Evolutionary conservation across 2,329 filamentous ascomycete genomes (phyloP).

Genomic region (Cordyceps javanica): DNA sequence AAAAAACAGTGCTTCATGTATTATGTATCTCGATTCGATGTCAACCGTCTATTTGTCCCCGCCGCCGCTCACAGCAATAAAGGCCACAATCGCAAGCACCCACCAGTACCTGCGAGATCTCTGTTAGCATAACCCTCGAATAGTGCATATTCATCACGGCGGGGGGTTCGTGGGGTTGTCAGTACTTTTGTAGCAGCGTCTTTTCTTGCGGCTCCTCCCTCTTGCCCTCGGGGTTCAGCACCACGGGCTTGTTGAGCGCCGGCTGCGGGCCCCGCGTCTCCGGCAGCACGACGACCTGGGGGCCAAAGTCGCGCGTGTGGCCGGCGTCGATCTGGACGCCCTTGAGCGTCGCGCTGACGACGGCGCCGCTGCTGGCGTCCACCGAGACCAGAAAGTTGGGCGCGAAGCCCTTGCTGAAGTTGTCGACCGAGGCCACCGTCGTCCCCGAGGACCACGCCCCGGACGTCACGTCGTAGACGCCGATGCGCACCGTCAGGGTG

Average conservation of each 20-base stretch:
- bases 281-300: conserved; percentile 47
- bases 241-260: conserved; percentile 57
- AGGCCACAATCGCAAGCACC: conserved; percentile 47
- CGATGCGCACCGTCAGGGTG: conserved; percentile 48
- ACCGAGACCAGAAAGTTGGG: conserved; percentile 51
- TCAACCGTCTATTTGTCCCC: conserved; percentile 44
- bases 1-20: background rate
- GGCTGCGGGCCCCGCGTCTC: conserved; percentile 47
- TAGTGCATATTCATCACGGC: background rate
- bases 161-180: too few relatives aligned
- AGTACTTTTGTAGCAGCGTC: conserved; percentile 59
- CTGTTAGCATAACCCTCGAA: conserved; percentile 27
- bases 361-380: conserved; percentile 34
- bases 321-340: conserved; percentile 58
- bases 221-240: conserved; percentile 54
- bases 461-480: conserved; percentile 45
- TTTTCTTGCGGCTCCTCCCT: conserved; percentile 54
- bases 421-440: conserved; percentile 48
- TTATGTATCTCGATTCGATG: background rate
- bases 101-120: conserved; percentile 56
- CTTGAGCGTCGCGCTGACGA: conserved; percentile 46
- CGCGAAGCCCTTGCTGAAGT: conserved; percentile 56
- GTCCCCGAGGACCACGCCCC: conserved; percentile 48
- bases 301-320: conserved; percentile 58
- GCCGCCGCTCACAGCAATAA: conserved; percentile 49